These are phyloP conservation scores for Aurinia saxatilis DNA, from an alignment of 345 rosid genomes.

Conservation along the genomic window DNA sequence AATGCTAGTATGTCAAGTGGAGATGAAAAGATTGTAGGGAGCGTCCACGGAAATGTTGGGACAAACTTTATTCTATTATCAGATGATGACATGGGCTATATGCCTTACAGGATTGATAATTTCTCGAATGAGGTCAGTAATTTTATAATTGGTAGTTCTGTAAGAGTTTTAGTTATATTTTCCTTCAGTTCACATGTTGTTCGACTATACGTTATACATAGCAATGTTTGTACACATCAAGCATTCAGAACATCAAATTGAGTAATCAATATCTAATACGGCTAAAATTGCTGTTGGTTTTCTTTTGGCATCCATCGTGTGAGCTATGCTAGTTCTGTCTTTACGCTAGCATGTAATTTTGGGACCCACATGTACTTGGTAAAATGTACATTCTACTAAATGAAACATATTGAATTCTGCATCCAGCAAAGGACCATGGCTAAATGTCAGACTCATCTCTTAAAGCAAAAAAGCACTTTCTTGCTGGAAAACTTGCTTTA, in stretches of 20 bases:
- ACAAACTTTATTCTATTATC: slow-evolving; percentile 86
- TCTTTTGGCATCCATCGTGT: neutral
- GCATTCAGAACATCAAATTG: neutral
- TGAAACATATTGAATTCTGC: neutral
- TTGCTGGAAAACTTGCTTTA: neutral
- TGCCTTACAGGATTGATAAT: slow-evolving; percentile 97
- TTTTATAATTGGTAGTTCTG: slow-evolving; percentile 7
- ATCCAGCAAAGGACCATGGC: neutral
- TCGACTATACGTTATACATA: neutral
- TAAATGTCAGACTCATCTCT: neutral
- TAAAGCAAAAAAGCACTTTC: neutral
- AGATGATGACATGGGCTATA: slow-evolving; percentile 82
- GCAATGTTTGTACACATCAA: neutral
- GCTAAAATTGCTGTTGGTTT: neutral
- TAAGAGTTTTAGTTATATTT: neutral
- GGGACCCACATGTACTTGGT: slow-evolving; percentile 2
- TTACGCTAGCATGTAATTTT: slow-evolving; percentile 8
- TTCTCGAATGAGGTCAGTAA: slow-evolving; percentile 87
- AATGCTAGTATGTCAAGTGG: slow-evolving; percentile 70
- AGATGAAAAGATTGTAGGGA: slow-evolving; percentile 72
- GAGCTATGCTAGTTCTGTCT: slow-evolving; percentile 8
- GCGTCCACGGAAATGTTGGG: slow-evolving; percentile 67
- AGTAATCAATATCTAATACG: neutral
- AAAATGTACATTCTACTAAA: neutral
- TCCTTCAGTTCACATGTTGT: neutral